Percentiles rank a stretch among this genome's conserved stretches.
These are phyloP conservation scores for Yarrowia osloensis DNA, from an alignment of 805 yeast genomes.

Conservation along the genomic window DNA sequence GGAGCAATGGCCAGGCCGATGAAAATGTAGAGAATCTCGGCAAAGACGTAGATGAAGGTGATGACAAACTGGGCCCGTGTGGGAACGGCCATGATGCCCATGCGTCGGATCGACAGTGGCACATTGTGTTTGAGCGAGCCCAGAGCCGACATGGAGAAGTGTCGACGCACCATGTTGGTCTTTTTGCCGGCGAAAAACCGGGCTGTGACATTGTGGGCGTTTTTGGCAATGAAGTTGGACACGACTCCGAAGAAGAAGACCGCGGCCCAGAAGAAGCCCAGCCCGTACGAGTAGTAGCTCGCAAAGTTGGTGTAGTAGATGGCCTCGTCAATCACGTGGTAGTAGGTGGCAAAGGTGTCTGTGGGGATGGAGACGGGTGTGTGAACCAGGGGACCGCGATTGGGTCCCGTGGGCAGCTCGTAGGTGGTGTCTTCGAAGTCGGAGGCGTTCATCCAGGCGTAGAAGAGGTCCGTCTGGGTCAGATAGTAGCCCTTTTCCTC, in stretches of 20 bases:
- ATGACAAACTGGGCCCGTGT: constrained; percentile 49
- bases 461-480: constrained; percentile 10
- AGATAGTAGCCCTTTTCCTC: neutral
- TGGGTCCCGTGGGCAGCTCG: neutral
- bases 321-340: constrained; percentile 10
- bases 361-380: neutral
- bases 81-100: constrained; percentile 41
- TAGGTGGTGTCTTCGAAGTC: neutral
- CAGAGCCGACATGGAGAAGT: constrained; percentile 65
- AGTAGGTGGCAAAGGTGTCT: neutral
- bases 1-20: constrained; percentile 41
- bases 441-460: constrained; percentile 12
- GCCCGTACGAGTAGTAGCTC: constrained; percentile 15
- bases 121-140: constrained; percentile 48
- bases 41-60: constrained; percentile 41
- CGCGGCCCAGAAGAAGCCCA: neutral
- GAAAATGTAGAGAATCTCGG: constrained; percentile 42
- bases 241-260: constrained; percentile 12
- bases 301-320: constrained; percentile 25
- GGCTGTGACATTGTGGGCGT: constrained; percentile 22
- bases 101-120: constrained; percentile 34
- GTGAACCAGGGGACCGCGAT: neutral
- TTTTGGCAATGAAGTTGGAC: constrained; percentile 18
- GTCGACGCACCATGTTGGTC: constrained; percentile 48
- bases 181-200: constrained; percentile 23